Evolutionary conservation across 257 asterid species (phyloP).

Genomic region (Scutellaria minor): DNA sequence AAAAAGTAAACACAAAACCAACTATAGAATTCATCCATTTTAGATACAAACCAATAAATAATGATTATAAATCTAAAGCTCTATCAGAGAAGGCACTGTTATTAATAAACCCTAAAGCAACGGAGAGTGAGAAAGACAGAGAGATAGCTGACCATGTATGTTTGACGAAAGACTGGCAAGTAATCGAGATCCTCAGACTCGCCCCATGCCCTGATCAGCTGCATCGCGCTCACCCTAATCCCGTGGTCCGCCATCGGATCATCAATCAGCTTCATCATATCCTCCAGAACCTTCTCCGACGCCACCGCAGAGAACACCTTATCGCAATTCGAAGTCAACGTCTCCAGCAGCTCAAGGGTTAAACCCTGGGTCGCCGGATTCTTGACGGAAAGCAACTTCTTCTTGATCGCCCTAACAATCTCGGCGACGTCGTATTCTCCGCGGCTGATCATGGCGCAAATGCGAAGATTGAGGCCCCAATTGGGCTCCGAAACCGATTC

Average conservation of each 20-base stretch:
- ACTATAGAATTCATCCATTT: not conserved
- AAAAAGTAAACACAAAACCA: not conserved
- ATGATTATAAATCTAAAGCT: not conserved
- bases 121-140: slow-evolving; percentile 9
- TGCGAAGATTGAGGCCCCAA: slow-evolving; percentile 95
- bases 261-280: slow-evolving; percentile 80
- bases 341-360: slow-evolving; percentile 77
- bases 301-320: slow-evolving; percentile 91
- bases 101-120: not conserved
- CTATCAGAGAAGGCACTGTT: not conserved
- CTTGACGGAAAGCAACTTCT: slow-evolving; percentile 60
- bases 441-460: slow-evolving; percentile 77
- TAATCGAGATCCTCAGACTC: slow-evolving; percentile 80
- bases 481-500: slow-evolving; percentile 72
- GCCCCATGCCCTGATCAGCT: slow-evolving; percentile 90
- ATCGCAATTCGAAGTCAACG: slow-evolving; percentile 89
- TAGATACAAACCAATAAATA: not conserved
- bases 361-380: slow-evolving; percentile 53
- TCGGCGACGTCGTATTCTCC: slow-evolving; percentile 77
- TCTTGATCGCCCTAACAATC: slow-evolving; percentile 75
- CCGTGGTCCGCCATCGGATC: slow-evolving; percentile 77
- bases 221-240: slow-evolving; percentile 69
- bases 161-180: slow-evolving; percentile 88
- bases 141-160: slow-evolving; percentile 58
- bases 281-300: slow-evolving; percentile 89